Percentiles rank a stretch among this genome's conserved stretches.
phyloP scores from a whole-genome alignment of 345 rosid genomes.

The Aquilaria sinensis region DNA sequence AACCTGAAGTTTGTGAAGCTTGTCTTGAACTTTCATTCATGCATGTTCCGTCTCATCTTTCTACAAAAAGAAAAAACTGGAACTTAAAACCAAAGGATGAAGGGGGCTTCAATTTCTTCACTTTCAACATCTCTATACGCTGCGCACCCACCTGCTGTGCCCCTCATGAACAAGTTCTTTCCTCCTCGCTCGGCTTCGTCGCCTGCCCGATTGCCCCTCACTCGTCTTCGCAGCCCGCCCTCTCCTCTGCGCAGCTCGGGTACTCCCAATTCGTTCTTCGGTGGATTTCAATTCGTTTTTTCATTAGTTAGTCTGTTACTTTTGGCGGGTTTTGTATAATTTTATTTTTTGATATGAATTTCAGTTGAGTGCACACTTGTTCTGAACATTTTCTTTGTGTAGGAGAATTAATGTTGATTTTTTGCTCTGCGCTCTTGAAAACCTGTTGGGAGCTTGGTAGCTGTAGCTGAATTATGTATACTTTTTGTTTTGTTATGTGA shows the following conservation, averaged over 20 bases:
- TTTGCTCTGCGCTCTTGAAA: too few species aligned
- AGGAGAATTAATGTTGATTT: too few species aligned
- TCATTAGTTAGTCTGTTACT: background rate
- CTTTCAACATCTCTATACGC: conserved; percentile 13
- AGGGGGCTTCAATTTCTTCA: conserved; percentile 24
- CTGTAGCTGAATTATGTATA: too few species aligned
- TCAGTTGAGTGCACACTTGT: background rate
- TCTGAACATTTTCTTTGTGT: too few species aligned
- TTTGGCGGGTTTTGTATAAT: background rate
- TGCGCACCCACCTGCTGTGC: conserved; percentile 5
- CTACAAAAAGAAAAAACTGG: background rate
- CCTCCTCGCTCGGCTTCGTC: conserved; percentile 19
- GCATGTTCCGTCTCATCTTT: too few species aligned
- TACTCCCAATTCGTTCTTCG: background rate
- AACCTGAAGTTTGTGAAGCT: background rate
- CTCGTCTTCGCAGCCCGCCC: conserved; percentile 15
- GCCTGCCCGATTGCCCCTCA: conserved; percentile 17
- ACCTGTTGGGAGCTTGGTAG: too few species aligned
- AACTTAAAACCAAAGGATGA: conserved; percentile 22
- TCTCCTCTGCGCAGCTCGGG: conserved; percentile 36
- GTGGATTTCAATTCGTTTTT: background rate
- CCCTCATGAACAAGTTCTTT: conserved; percentile 9
- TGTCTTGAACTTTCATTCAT: background rate
- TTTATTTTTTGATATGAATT: background rate
- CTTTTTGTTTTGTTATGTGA: too few species aligned